Evolutionary conservation across 352 stramenopile species (phyloP).

Genomic region (Globisporangium okanoganense): DNA sequence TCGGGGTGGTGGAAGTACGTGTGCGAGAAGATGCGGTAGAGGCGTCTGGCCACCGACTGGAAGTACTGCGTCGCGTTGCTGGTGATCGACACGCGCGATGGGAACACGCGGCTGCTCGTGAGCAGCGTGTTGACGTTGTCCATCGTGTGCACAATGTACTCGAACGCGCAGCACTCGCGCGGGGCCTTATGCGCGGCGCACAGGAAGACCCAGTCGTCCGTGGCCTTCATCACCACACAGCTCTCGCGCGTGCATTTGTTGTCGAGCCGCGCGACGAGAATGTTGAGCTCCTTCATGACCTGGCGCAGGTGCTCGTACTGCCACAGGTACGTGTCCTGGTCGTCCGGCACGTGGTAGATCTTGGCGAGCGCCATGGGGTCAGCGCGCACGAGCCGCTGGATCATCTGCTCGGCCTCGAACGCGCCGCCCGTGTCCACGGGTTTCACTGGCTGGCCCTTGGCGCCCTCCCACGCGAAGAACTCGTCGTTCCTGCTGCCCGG

Average conservation of each 20-base stretch:
- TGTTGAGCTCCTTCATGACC: slow-evolving; percentile 82
- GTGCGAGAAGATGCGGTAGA: slow-evolving; percentile 87
- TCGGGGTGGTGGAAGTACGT: slow-evolving; percentile 81
- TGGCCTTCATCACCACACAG: slow-evolving; percentile 80
- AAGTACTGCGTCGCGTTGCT: slow-evolving; percentile 85
- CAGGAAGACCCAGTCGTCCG: slow-evolving; percentile 84
- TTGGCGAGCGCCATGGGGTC: slow-evolving; percentile 51
- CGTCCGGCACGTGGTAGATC: slow-evolving; percentile 73
- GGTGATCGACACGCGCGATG: slow-evolving; percentile 69
- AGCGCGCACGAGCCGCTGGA: slow-evolving; percentile 62
- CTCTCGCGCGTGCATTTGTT: slow-evolving; percentile 63
- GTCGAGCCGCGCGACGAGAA: slow-evolving; percentile 64
- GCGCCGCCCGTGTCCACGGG: slow-evolving; percentile 37
- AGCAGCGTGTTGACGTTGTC: slow-evolving; percentile 86
- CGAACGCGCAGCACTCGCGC: slow-evolving; percentile 81
- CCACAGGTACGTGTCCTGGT: slow-evolving; percentile 83
- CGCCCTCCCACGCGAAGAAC: slow-evolving; percentile 73
- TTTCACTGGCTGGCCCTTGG: neutral
- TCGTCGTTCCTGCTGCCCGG: slow-evolving; percentile 72
- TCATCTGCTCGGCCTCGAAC: slow-evolving; percentile 76
- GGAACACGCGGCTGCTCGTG: slow-evolving; percentile 78
- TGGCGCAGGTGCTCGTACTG: slow-evolving; percentile 84
- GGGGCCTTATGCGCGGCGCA: slow-evolving; percentile 80
- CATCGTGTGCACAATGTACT: slow-evolving; percentile 86
- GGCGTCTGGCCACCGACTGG: slow-evolving; percentile 70